Evolutionary conservation across 495 filamentous ascomycete species (phyloP), one percentile per base, ranked within the genome.

Genomic region (Coniosporium apollinis): DNA sequence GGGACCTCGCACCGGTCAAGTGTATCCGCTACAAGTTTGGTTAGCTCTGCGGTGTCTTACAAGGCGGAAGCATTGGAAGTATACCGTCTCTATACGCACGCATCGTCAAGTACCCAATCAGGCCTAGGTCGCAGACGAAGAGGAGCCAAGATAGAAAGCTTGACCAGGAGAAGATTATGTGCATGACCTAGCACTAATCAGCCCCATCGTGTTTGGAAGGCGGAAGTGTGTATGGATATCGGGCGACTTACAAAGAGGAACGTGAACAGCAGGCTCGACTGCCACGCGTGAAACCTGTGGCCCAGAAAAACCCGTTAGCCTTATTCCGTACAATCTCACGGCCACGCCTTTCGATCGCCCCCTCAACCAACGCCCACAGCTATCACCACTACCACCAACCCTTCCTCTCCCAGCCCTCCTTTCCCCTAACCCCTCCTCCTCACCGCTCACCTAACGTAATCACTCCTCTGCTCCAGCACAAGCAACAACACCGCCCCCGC

Each of bases 1-100:
- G 87, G 87, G n/a, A 94, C 69, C 54, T 94, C 83, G 43, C 75
- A 86, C 60, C 85, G 75, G 52, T 94, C 89, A 28, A 94, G 65
- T 5, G 81, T 93, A 44, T 89, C 84, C 20, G 87, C 74, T 79
- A 37, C 20, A 21, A 19, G 13, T 13, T 13, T 25, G 16, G 30
- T 59, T 38, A 61, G 52, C 36, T 14, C 24, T 14, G n/a, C 21
- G 35, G 10, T 10, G 8, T 8, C 17, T 36, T 33, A 40, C 3
- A 14, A n/a, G 20, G 19, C 8, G 19, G 26, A 29, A 34, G 30
- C 30, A 44, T 18, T 14, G 15, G 5, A 6, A 21, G 47, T 61
- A 52, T 54, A 78, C 74, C 85, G 63, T 94, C 85, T 39, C 64
- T 58, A 61, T 92, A 94, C 32, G 89, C 86, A 44, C 73, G 74